Conservation (phyloP, 2,329 filamentous ascomycete species). For the Pseudohalonectria lignicola region DNA sequence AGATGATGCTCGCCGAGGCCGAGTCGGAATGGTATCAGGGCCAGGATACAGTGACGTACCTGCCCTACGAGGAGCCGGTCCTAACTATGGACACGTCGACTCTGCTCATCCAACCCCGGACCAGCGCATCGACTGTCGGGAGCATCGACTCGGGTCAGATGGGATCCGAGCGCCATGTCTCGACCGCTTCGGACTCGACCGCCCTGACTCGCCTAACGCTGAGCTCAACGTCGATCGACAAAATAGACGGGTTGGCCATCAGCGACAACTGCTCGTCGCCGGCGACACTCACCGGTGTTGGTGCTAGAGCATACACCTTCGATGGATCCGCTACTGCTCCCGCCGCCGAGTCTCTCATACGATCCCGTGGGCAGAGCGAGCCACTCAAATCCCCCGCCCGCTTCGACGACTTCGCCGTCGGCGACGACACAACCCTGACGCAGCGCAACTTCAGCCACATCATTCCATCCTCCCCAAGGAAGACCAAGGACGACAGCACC, state of each 20-base stretch:
- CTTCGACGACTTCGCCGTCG: constrained; percentile 4
- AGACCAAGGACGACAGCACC: neutral
- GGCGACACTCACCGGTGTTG: neutral
- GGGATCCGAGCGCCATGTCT: constrained; percentile 40
- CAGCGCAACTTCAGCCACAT: constrained; percentile 4
- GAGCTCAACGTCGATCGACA: constrained; percentile 35
- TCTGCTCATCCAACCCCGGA: constrained; percentile 28
- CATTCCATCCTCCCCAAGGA: neutral
- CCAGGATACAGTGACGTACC: constrained; percentile 20
- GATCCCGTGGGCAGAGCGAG: constrained; percentile 1
- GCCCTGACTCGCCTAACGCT: constrained; percentile 41
- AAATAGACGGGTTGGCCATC: constrained; percentile 15
- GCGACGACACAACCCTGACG: constrained; percentile 8
- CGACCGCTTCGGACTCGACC: constrained; percentile 39
- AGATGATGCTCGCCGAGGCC: constrained; percentile 33
- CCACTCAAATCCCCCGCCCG: constrained; percentile 10
- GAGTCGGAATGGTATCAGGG: constrained; percentile 17
- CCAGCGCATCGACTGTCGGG: constrained; percentile 43
- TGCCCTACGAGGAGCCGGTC: constrained; percentile 21
- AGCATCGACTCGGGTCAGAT: constrained; percentile 36
- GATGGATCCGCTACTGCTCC: too few species aligned
- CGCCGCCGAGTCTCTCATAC: neutral
- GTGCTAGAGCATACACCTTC: too few species aligned
- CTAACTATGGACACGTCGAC: constrained; percentile 20
- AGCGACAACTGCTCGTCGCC: neutral